Percentiles rank a stretch among this genome's conserved stretches.
Evolutionary conservation across 2,329 filamentous ascomycete species (phyloP).

Genomic region (Oidium heveae): DNA sequence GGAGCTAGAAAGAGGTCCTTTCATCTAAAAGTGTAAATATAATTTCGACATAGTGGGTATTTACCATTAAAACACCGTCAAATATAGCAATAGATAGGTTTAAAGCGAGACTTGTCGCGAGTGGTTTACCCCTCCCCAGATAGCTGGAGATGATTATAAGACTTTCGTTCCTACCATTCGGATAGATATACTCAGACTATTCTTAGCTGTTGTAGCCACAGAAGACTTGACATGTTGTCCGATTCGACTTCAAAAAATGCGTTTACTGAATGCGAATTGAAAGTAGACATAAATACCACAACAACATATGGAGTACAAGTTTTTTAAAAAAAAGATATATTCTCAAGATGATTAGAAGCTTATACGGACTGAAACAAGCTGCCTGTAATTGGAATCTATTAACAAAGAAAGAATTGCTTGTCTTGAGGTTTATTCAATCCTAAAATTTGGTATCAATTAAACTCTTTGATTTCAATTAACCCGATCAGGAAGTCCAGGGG

Average conservation of each 20-base stretch:
- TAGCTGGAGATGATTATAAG: neutral
- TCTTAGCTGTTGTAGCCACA: neutral
- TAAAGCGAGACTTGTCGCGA: too few relatives aligned
- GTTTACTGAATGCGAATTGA: neutral
- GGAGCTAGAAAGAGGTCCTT: neutral
- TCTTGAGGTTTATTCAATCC: neutral
- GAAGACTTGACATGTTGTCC: neutral
- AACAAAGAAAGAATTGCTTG: neutral
- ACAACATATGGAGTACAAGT: neutral
- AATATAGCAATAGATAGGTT: too few relatives aligned
- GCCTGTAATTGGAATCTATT: neutral
- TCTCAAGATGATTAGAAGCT: neutral
- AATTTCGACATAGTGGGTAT: too few relatives aligned
- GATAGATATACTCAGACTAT: neutral
- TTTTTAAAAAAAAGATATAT: neutral
- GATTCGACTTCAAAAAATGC: neutral
- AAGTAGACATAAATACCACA: neutral
- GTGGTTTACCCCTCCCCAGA: neutral
- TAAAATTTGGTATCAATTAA: too few relatives aligned
- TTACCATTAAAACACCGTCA: too few relatives aligned
- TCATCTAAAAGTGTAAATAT: neutral
- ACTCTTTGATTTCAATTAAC: too few relatives aligned
- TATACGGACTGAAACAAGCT: neutral
- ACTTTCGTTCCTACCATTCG: neutral
- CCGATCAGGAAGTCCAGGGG: too few relatives aligned